These are phyloP conservation scores for Pterocarpus santalinus DNA, from an alignment of 306 rosid genomes.

Conservation along the genomic window DNA sequence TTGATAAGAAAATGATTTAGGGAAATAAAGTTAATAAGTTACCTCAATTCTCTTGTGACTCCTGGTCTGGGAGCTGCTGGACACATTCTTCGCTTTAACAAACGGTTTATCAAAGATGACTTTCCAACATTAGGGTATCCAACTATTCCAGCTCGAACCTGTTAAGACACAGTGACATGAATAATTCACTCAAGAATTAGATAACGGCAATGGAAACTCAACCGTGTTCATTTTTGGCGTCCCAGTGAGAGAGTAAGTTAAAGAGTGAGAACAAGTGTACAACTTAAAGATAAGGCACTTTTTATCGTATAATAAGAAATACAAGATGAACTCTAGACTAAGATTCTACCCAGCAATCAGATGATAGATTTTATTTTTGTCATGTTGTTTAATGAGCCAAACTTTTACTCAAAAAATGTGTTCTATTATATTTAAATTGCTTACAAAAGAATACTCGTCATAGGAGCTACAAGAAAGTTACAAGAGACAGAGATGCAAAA, in stretches of 20 bases:
- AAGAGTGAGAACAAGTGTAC: background rate
- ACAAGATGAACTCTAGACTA: background rate
- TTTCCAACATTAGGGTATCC: conserved; percentile 99
- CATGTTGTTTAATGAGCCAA: conserved; percentile 8
- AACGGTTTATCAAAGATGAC: conserved; percentile 88
- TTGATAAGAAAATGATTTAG: conserved; percentile 12
- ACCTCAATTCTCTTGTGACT: conserved; percentile 88
- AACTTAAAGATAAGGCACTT: conserved; percentile 3
- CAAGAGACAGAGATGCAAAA: background rate
- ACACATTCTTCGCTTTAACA: conserved; percentile 89
- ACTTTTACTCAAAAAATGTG: background rate
- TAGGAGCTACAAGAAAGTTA: conserved; percentile 2
- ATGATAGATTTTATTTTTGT: background rate
- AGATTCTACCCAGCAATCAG: conserved; percentile 10
- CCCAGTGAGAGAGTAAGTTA: background rate
- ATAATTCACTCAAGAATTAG: conserved; percentile 11
- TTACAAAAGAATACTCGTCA: conserved; percentile 11
- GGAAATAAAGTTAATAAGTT: conserved; percentile 42
- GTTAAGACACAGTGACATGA: conserved; percentile 33
- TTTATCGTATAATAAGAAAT: conserved; percentile 17
- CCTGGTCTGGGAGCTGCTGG: conserved; percentile 99
- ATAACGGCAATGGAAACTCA: background rate
- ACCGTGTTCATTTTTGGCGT: background rate
- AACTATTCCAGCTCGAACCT: conserved; percentile 98
- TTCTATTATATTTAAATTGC: background rate